Base-by-base conservation (phyloP, 2,329 filamentous ascomycete genomes). In the Emmonsiellopsis sp. region DNA sequence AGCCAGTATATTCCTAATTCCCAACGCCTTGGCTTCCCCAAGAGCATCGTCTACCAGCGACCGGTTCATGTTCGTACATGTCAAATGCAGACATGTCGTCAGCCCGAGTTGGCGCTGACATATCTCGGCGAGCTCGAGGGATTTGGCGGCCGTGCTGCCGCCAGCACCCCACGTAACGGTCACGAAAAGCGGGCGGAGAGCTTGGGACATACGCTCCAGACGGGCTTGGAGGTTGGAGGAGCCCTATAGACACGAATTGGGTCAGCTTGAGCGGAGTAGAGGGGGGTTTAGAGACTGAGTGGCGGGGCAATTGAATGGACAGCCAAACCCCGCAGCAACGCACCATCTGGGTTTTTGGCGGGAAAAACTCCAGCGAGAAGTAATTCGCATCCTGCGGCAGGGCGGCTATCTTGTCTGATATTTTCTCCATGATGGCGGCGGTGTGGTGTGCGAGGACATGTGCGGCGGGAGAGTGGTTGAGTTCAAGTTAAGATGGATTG, bases 351-450 rank as follows among this genome's bases (percentile, higher is more conserved):
- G 93, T 98, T 77, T 97, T 98, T 58, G 93, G 93, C 61, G 93
- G 93, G 76, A 98, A 98, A 82, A 98, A 98, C 75, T 98, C 93
- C 72, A 97, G 85, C 47, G 93, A 97, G 74, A 95, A 95, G 77
- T 93, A 97, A 68, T 81, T 84, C 60, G 82, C 81, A 71, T 88
- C 83, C 59, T 85, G 81, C 70, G 89, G 87, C 75, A 98, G 76
- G 57, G 89, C 88, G 73, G 88, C 87, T 67, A 97, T 92, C 79
- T 95, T 95, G 78, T 94, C 87, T 58, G 89, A 95, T 68, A 96
- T 91, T 74, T 88, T 93, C 75, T 90, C 86, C 58, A 59, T 59
- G 50, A n/a, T 38, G 48, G 26, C 35, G 5, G 13, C 43, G n/a
- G 26, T 49, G 13, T 34, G 15, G 26, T 37, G 38, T 26, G 8